A percentile compares a stretch with the other conserved stretches of the same genome.
Evolutionary conservation across 176 grass and related monocot genomes (phyloP).

Genomic region (Alloteropsis semialata): DNA sequence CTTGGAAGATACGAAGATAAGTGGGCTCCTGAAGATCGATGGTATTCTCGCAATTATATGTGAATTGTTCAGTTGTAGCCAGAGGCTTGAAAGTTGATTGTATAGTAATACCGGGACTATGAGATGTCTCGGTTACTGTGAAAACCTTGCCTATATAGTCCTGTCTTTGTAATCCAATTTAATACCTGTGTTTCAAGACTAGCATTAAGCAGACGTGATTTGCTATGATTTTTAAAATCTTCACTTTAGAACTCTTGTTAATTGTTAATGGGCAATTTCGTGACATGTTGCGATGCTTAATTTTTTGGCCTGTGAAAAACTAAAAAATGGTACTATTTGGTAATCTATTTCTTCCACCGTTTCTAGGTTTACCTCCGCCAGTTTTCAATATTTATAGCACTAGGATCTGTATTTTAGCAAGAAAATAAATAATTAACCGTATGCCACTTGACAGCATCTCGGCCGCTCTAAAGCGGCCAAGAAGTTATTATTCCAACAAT

Average conservation of each 20-base stretch:
- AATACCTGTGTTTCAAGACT: background rate
- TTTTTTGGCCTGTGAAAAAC: background rate
- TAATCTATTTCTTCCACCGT: background rate
- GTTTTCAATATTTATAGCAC: background rate
- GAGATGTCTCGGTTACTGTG: background rate
- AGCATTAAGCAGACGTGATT: background rate
- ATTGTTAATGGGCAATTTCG: background rate
- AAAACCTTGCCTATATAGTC: background rate
- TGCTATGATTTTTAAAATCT: background rate
- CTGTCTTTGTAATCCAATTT: background rate
- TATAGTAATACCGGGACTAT: background rate
- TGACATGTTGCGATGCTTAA: background rate
- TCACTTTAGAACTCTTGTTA: background rate
- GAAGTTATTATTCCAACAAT: background rate
- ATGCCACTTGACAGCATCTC: background rate
- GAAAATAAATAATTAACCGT: background rate
- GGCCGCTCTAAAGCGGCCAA: background rate
- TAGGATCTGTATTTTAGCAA: background rate
- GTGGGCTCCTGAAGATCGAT: slow-evolving; percentile 66
- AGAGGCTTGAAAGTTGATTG: background rate
- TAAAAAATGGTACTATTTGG: background rate
- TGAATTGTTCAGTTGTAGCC: slow-evolving; percentile 18
- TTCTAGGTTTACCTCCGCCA: background rate
- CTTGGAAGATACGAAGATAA: slow-evolving; percentile 71
- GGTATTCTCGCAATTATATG: slow-evolving; percentile 56